Evolutionary conservation across 2,329 filamentous ascomycete genomes (phyloP).

Genomic region (Aspergillus calidoustus): DNA sequence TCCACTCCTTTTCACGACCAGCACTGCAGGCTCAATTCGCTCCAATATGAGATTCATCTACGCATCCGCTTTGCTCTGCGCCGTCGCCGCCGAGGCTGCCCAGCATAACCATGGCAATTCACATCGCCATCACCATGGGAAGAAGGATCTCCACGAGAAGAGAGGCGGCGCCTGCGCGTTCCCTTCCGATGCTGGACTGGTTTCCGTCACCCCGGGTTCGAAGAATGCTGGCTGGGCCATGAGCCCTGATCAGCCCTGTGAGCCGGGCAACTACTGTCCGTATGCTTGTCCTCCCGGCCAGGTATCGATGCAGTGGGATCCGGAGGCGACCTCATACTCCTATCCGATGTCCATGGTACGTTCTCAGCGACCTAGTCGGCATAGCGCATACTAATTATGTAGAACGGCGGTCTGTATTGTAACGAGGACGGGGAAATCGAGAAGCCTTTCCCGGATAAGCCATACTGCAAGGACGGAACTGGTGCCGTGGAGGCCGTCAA

Average conservation of each 20-base stretch:
- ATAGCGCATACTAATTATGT: slow-evolving; percentile 14
- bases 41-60: slow-evolving; percentile 41
- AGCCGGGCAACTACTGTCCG: slow-evolving; percentile 71
- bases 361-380: slow-evolving; percentile 20
- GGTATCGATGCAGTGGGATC: slow-evolving; percentile 80
- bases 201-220: slow-evolving; percentile 66
- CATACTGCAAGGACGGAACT: slow-evolving; percentile 72
- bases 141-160: slow-evolving; percentile 49
- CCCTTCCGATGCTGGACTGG: slow-evolving; percentile 68
- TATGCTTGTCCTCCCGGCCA: slow-evolving; percentile 76
- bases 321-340: slow-evolving; percentile 65
- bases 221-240: slow-evolving; percentile 79
- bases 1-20: slow-evolving; percentile 3
- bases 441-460: slow-evolving; percentile 70
- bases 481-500: slow-evolving; percentile 70
- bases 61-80: slow-evolving; percentile 41
- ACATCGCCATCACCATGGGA: slow-evolving; percentile 30
- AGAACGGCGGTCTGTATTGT: slow-evolving; percentile 78
- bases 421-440: slow-evolving; percentile 66
- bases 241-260: slow-evolving; percentile 74
- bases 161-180: slow-evolving; percentile 65
- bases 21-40: slow-evolving; percentile 11
- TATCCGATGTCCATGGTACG: slow-evolving; percentile 75
- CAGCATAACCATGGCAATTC: slow-evolving; percentile 30
- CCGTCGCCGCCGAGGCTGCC: slow-evolving; percentile 42